phyloP scores from a whole-genome alignment of 2,329 filamentous ascomycete species.

The Colletotrichum shisoi region DNA sequence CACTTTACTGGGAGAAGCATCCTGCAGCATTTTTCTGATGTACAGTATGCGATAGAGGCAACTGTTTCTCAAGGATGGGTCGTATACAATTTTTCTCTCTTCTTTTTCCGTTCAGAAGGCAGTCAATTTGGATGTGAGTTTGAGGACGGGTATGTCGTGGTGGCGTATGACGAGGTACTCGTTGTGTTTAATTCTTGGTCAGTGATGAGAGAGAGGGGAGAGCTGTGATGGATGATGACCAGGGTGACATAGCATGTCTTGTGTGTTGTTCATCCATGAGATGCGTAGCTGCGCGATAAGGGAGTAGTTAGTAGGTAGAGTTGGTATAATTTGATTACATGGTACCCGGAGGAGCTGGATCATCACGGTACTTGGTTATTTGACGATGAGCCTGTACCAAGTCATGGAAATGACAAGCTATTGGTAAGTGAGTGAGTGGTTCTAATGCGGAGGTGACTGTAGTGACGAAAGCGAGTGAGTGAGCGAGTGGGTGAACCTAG shows the following conservation, averaged over 20 bases:
- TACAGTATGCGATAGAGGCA: slow-evolving; percentile 40
- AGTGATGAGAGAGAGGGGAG: not conserved
- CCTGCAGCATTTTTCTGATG: slow-evolving; percentile 39
- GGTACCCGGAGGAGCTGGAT: too few relatives aligned
- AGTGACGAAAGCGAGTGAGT: too few relatives aligned
- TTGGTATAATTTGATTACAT: too few relatives aligned
- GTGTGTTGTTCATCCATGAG: not conserved
- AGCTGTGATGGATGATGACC: not conserved
- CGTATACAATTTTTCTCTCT: slow-evolving; percentile 9
- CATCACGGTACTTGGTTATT: not conserved
- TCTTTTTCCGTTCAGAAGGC: not conserved
- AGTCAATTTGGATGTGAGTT: not conserved
- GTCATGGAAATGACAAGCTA: slow-evolving; percentile 10
- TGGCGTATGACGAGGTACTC: not conserved
- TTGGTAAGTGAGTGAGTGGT: not conserved
- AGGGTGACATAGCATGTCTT: not conserved
- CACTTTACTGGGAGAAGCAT: slow-evolving; percentile 37
- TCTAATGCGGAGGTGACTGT: too few relatives aligned
- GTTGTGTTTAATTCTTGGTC: not conserved
- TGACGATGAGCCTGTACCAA: not conserved
- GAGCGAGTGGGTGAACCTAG: too few relatives aligned
- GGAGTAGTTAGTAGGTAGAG: not conserved
- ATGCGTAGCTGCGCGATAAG: not conserved
- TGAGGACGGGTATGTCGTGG: not conserved
- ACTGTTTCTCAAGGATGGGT: slow-evolving; percentile 34